Conservation (phyloP, 345 rosid species). For the Gossypioides kirkii region DNA sequence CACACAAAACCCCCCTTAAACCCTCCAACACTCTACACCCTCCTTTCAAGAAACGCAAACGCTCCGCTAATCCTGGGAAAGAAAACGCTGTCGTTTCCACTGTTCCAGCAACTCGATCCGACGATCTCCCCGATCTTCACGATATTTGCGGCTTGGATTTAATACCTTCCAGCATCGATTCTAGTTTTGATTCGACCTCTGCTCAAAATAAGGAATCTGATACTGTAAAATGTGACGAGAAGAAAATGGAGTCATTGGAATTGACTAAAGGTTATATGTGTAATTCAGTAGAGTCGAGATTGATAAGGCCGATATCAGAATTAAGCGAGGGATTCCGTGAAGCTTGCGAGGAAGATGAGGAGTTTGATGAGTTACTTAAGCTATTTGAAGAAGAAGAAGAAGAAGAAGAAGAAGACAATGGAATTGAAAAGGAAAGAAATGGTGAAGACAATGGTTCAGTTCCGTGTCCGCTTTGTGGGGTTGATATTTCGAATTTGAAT, state of each 20-base stretch:
- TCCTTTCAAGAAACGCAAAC: conserved; percentile 35
- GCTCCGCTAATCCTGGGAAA: conserved; percentile 28
- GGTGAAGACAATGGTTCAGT: conserved; percentile 23
- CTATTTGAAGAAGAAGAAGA: conserved; percentile 41
- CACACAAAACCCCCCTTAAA: conserved; percentile 24
- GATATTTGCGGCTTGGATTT: conserved; percentile 53
- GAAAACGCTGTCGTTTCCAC: conserved; percentile 37
- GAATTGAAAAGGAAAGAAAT: background rate
- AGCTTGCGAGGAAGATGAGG: conserved; percentile 34
- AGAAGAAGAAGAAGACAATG: conserved; percentile 21
- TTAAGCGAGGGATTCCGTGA: conserved; percentile 6
- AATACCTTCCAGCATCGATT: conserved; percentile 61
- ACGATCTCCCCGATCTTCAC: background rate
- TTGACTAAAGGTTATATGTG: conserved; percentile 39
- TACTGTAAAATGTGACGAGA: conserved; percentile 4
- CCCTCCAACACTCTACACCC: conserved; percentile 29
- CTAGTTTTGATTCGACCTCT: conserved; percentile 10
- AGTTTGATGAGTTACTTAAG: conserved; percentile 55
- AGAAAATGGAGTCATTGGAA: conserved; percentile 22
- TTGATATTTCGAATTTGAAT: conserved; percentile 56
- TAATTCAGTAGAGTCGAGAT: conserved; percentile 65
- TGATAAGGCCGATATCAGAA: conserved; percentile 21
- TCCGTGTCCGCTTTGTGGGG: conserved; percentile 71
- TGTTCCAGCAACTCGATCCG: background rate
- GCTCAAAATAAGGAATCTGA: conserved; percentile 5